Conservation (phyloP, 768 basidiomycete genomes). For the Trametes cinnabarina region DNA sequence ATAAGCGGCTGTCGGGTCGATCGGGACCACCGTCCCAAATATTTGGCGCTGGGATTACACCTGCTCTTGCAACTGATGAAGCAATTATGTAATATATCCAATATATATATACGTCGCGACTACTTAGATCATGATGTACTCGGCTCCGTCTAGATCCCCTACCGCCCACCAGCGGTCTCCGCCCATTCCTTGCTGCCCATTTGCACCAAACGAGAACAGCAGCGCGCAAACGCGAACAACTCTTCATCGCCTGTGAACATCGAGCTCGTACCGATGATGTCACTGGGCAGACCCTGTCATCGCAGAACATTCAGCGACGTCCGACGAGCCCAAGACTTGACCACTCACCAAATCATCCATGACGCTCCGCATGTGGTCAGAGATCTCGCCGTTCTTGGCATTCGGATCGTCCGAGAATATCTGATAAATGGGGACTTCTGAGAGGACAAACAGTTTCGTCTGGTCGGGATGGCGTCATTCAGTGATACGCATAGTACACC, state of each 20-base stretch:
- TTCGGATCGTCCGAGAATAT: conserved; percentile 77
- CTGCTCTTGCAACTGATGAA: no score
- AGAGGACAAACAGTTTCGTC: conserved; percentile 90
- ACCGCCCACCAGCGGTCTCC: conserved; percentile 39
- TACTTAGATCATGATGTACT: conserved; percentile 3
- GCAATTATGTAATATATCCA: no score
- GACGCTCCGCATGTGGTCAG: conserved; percentile 86
- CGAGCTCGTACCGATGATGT: conserved; percentile 76
- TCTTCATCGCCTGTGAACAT: conserved; percentile 98
- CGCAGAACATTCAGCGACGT: neutral
- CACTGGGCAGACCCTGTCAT: conserved; percentile 71
- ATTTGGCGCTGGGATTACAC: no score
- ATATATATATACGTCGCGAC: no score
- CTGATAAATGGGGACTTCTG: conserved; percentile 87
- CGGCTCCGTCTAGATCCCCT: neutral
- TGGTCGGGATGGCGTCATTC: conserved; percentile 28
- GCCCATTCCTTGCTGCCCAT: conserved; percentile 93
- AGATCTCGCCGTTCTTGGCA: conserved; percentile 42
- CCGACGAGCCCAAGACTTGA: neutral
- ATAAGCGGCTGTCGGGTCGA: no score
- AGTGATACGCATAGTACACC: neutral
- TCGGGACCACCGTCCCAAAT: no score
- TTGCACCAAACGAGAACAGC: conserved; percentile 81
- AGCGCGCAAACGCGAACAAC: conserved; percentile 93
- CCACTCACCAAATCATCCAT: conserved; percentile 89